Conservation (phyloP, 2,329 filamentous ascomycete genomes). For the Colletotrichum tanaceti region DNA sequence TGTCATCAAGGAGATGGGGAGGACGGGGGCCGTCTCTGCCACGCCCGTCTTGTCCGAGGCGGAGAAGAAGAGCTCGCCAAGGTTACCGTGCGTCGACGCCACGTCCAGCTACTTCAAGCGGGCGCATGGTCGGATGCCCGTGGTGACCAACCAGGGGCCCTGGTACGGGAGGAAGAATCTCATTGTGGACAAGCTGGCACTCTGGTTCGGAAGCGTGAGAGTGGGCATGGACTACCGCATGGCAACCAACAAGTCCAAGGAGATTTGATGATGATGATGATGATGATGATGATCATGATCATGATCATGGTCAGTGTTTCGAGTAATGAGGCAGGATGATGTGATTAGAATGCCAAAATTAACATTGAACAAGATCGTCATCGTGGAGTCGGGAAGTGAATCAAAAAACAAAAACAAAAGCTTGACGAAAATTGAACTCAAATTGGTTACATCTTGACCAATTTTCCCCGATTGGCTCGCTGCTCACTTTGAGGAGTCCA, state of each 20-base stretch:
- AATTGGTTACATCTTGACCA: background rate
- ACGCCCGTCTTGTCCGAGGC: constrained; percentile 29
- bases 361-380: background rate
- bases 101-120: constrained; percentile 51
- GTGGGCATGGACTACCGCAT: constrained; percentile 48
- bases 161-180: constrained; percentile 53
- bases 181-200: constrained; percentile 47
- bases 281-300: no score
- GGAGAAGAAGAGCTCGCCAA: constrained; percentile 38
- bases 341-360: no score
- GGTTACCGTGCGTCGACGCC: constrained; percentile 45
- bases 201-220: constrained; percentile 48
- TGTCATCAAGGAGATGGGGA: constrained; percentile 62
- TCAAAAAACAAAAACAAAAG: background rate
- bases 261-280: constrained; percentile 34
- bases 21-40: constrained; percentile 41
- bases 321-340: background rate
- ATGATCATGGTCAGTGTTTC: no score
- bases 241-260: constrained; percentile 44
- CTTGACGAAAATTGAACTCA: constrained; percentile 1
- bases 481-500: background rate
- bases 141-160: constrained; percentile 49
- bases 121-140: constrained; percentile 52
- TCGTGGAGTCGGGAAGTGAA: background rate
- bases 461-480: background rate